Evolutionary conservation across 176 grass and related monocot genomes (phyloP).

Genomic region (Stipa capillata): DNA sequence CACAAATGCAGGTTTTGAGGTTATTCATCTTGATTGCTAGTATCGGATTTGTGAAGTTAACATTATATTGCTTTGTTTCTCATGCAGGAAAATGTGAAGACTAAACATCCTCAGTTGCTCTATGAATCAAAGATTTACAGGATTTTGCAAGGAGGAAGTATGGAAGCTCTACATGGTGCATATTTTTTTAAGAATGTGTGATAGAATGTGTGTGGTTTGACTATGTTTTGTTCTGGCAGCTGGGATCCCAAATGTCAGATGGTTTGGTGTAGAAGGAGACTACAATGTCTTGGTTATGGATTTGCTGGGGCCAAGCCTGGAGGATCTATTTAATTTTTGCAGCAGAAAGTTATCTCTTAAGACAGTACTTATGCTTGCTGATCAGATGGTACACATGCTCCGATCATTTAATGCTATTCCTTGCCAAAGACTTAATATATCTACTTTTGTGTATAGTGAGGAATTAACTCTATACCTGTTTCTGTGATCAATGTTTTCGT

Average conservation of each 20-base stretch:
- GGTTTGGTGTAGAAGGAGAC: constrained; percentile 95
- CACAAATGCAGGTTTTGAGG: neutral
- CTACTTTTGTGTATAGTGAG: neutral
- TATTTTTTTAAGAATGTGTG: neutral
- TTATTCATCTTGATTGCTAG: constrained; percentile 2
- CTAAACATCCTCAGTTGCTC: constrained; percentile 94
- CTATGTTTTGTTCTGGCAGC: constrained; percentile 52
- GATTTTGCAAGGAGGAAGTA: constrained; percentile 98
- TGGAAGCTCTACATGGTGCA: neutral
- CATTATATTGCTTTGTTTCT: constrained; percentile 9
- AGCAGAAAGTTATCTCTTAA: constrained; percentile 95
- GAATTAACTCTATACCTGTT: neutral
- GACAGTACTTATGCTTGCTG: constrained; percentile 96
- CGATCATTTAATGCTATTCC: neutral
- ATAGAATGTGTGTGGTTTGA: constrained; percentile 14
- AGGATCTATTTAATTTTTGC: constrained; percentile 98
- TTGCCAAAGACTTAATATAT: neutral
- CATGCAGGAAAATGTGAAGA: constrained; percentile 92
- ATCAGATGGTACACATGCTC: constrained; percentile 72
- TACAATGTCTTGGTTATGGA: constrained; percentile 99
- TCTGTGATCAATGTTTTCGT: neutral
- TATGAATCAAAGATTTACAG: constrained; percentile 98
- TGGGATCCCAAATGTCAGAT: constrained; percentile 88
- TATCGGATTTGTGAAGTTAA: neutral
- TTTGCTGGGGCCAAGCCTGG: constrained; percentile 86